Base-by-base conservation (phyloP, 2,329 filamentous ascomycete genomes). In the Pseudocercospora crystallina region DNA sequence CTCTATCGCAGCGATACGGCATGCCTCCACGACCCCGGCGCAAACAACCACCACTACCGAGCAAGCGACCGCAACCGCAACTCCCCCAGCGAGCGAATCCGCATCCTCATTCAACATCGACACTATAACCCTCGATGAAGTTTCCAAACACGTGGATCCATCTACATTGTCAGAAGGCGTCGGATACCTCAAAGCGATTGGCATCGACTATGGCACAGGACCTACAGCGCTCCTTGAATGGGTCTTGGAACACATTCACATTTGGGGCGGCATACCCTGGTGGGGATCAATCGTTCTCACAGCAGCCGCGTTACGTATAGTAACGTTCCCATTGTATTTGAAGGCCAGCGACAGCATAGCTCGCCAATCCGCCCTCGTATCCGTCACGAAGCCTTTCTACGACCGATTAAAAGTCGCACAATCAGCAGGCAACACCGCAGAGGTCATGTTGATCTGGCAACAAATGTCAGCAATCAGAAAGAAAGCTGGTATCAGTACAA, bases 181-280 rank as follows among this genome's bases (percentile, higher is more conserved):
- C 51, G 94, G 94, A 56, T 96, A 91, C 65, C 76, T 99, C 51
- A 82, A 88, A 61, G 79, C 83, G 5, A 76, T 97, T 9, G 94
- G 94, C 3, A 75, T 99, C 15, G 89, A 97, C 63, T 97, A 86
- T 64, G 90, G 92, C 66, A 91, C 77, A 75, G 92, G 92, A 12
- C 82, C 88, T 5, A 89, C 90, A 0, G 74, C 84, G 3, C 59
- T 82, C 12, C 83, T 94, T 69, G 80, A 96, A 72, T 91, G 80
- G 78, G 15, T 82, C 2, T 73, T 97, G 9, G 94, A 99, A 75
- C 84, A 92, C 66, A 67, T 95, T 35, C 90, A 99, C 71, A 76
- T 96, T 54, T 85, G 80, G 61, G 74, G 67, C 5, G 89, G 86
- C 32, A 71, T 89, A 48, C 89, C 90, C 10, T 97, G 94, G 94